These are phyloP conservation scores for Fusarium sp. DNA, from an alignment of 2,329 filamentous ascomycete genomes.

Conservation along the genomic window DNA sequence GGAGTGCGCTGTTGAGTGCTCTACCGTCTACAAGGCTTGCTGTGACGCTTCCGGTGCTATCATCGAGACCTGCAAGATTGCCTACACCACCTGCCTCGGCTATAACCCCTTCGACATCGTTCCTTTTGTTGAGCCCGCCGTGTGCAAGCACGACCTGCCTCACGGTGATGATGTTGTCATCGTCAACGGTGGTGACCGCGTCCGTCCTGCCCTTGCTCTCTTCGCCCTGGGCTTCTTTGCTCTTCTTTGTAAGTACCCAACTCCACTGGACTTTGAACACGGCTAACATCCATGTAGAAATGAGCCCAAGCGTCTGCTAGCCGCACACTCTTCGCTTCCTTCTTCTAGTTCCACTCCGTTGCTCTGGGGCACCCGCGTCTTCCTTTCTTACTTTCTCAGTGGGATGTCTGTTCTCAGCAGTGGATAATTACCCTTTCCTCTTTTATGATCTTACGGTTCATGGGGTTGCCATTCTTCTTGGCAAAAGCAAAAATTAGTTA, in stretches of 20 bases:
- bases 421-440: conserved; percentile 16
- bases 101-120: conserved; percentile 23
- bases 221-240: conserved; percentile 26
- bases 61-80: conserved; percentile 23
- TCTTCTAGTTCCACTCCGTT: conserved; percentile 20
- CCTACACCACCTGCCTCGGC: conserved; percentile 29
- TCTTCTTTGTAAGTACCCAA: conserved; percentile 26
- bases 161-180: conserved; percentile 27
- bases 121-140: conserved; percentile 29
- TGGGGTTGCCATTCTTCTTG: conserved; percentile 15
- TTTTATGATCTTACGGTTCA: conserved; percentile 32
- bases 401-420: conserved; percentile 18
- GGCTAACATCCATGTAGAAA: conserved; percentile 18
- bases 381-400: conserved; percentile 25
- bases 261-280: fast-evolving
- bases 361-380: conserved; percentile 6
- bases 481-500: conserved; percentile 23
- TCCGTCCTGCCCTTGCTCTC: conserved; percentile 31
- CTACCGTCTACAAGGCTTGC: conserved; percentile 29
- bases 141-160: conserved; percentile 26
- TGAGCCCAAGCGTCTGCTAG: not conserved
- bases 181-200: conserved; percentile 22
- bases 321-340: conserved; percentile 15
- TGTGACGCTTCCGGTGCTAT: conserved; percentile 25
- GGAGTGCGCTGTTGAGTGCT: conserved; percentile 16